Percentiles rank a stretch among this genome's conserved stretches.
Conservation (phyloP, 2,329 filamentous ascomycete genomes). For the Talaromyces sp. region DNA sequence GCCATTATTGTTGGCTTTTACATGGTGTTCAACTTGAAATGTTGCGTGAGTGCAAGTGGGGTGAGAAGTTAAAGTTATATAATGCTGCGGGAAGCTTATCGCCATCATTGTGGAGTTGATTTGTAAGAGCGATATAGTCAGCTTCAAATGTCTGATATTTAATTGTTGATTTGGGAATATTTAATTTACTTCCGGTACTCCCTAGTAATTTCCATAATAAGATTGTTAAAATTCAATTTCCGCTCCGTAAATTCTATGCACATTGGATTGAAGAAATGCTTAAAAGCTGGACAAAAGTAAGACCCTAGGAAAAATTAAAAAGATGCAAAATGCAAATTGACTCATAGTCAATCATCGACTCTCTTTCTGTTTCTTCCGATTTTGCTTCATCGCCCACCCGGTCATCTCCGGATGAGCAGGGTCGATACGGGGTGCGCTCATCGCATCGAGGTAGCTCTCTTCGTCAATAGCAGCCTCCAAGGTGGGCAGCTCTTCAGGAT, state of each 20-base stretch:
- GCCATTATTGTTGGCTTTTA: background rate
- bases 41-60: background rate
- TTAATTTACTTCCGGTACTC: background rate
- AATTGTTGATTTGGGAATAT: too few species aligned
- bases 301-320: background rate
- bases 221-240: background rate
- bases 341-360: background rate
- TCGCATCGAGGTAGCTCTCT: slow-evolving; percentile 57
- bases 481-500: slow-evolving; percentile 39
- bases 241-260: background rate
- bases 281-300: background rate
- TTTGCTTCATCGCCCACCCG: slow-evolving; percentile 41
- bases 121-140: background rate
- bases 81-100: background rate
- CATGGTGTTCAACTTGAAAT: background rate
- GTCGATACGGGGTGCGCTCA: slow-evolving; percentile 52
- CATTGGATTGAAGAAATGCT: background rate
- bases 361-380: slow-evolving; percentile 29
- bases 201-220: background rate
- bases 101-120: background rate
- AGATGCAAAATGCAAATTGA: background rate
- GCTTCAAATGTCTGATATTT: background rate
- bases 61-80: background rate
- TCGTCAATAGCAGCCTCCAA: slow-evolving; percentile 53
- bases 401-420: slow-evolving; percentile 38